Evolutionary conservation across 306 rosid genomes (phyloP).

Genomic region (Phaseolus lunatus): DNA sequence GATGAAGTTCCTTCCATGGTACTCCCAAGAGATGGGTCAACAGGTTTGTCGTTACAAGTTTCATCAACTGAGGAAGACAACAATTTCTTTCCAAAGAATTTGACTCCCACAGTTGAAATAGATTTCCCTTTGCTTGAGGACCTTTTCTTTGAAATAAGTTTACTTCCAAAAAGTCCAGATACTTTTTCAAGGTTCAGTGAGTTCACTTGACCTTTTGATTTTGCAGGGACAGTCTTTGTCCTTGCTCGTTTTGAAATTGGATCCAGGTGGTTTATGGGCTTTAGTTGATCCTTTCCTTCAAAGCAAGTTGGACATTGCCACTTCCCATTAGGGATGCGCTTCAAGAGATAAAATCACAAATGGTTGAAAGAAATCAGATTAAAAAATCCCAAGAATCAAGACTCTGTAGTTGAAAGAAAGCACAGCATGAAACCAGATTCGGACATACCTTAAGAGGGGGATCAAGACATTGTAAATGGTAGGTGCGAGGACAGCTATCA

Average conservation of each 20-base stretch:
- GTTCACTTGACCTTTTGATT: slow-evolving; percentile 68
- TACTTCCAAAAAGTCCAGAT: slow-evolving; percentile 79
- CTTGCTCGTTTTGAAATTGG: slow-evolving; percentile 92
- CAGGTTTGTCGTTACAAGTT: slow-evolving; percentile 60
- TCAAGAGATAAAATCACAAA: slow-evolving; percentile 51
- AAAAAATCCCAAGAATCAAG: slow-evolving; percentile 20
- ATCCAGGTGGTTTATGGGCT: slow-evolving; percentile 66
- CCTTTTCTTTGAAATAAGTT: slow-evolving; percentile 81
- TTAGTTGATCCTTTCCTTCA: slow-evolving; percentile 68
- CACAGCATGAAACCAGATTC: slow-evolving; percentile 36
- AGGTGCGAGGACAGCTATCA: slow-evolving; percentile 96
- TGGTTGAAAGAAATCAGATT: slow-evolving; percentile 33
- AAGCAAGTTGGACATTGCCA: slow-evolving; percentile 94
- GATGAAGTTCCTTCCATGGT: slow-evolving; percentile 63
- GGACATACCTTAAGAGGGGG: slow-evolving; percentile 97
- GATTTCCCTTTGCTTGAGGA: slow-evolving; percentile 84
- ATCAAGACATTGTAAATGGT: slow-evolving; percentile 91
- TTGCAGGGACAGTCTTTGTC: slow-evolving; percentile 66
- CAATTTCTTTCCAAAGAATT: slow-evolving; percentile 56
- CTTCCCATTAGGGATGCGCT: slow-evolving; percentile 96
- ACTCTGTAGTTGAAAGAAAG: slow-evolving; percentile 24
- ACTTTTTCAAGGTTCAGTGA: slow-evolving; percentile 69
- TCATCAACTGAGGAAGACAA: slow-evolving; percentile 57
- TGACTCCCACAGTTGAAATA: slow-evolving; percentile 57
- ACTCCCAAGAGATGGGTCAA: slow-evolving; percentile 59